Evolutionary conservation across 306 rosid species (phyloP).

Genomic region (Vigna angularis): DNA sequence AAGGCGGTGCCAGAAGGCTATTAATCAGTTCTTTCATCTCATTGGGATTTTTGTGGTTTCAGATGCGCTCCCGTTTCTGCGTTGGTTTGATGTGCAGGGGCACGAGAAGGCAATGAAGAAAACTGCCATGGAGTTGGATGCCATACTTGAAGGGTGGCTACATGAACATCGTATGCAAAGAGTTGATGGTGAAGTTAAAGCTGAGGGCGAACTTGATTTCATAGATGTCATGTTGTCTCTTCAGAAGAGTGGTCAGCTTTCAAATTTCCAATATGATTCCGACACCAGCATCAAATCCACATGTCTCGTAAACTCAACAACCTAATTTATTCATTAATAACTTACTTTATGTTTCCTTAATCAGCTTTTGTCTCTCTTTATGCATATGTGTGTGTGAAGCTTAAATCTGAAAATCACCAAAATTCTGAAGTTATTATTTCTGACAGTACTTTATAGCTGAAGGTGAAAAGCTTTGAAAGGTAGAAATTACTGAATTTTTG

Average conservation of each 20-base stretch:
- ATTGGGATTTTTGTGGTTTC: conserved; percentile 60
- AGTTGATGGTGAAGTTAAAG: conserved; percentile 28
- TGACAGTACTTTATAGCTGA: background rate
- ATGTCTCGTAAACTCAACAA: conserved; percentile 52
- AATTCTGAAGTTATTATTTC: background rate
- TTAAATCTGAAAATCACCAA: too few relatives aligned
- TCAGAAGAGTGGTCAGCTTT: conserved; percentile 46
- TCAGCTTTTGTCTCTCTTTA: too few relatives aligned
- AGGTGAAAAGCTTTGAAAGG: background rate
- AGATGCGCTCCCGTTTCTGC: conserved; percentile 60
- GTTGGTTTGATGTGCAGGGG: conserved; percentile 65
- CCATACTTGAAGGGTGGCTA: conserved; percentile 60
- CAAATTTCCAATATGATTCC: conserved; percentile 49
- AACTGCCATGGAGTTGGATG: conserved; percentile 63
- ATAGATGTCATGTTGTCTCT: conserved; percentile 70
- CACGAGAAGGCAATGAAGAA: conserved; percentile 70
- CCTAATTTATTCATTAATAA: background rate
- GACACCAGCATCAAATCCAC: conserved; percentile 65
- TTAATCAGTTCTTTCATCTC: conserved; percentile 55
- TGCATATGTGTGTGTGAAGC: too few relatives aligned
- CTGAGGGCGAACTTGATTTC: conserved; percentile 57
- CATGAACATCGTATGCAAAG: conserved; percentile 56
- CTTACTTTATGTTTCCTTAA: background rate
- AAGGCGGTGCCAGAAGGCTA: conserved; percentile 55
- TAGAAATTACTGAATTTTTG: background rate